Base-by-base conservation (phyloP, 2,329 filamentous ascomycete genomes). In the Pseudocercospora fuligena region DNA sequence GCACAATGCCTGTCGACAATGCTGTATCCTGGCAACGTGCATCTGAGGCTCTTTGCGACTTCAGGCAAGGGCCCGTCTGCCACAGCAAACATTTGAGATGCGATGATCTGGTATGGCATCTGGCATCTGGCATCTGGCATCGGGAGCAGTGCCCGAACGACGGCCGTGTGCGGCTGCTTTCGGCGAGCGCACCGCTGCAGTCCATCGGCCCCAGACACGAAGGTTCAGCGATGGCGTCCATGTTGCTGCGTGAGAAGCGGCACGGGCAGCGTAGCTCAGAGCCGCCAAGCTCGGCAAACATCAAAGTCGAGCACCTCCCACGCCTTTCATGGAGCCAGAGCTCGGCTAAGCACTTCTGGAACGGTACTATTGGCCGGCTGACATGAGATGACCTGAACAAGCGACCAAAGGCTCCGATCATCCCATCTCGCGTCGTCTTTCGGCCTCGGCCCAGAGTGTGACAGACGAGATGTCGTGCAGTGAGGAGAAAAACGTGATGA, bases 401-500 rank as follows among this genome's bases (percentile, higher is more conserved):
- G 29, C 53, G 25, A 56, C 53, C 25, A 33, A 25, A 56, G 11
- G 14, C 53, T 31, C 53, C 27, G 12, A 29, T 29, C 25, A 53
- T 56, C 53, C 43, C 43, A 56, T 31, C 53, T 16, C 53, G 21
- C 43, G 43, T 47, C 43, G 43, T 21, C 43, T 16, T 33, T 51
- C 25, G 23, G 19, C 3, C 14, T 14, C 53, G 19, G 23, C 12
- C 25, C 12, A 16, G 53, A 56, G 12, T 56, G 54, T 58, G 54
- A 58, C 54, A 58, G 54, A 58, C 54, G 4, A n/a, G 6, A 58
- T 33, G 54, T 58, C 54, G 54, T 58, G 54, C 54, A 58, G 54
- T 33, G 54, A 36, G 54, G 54, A 36, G 29, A 58, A 58, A 25
- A 23, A 54, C 29, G 25, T 36, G 54, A 58, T 58, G 53, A 57